phyloP scores from a whole-genome alignment of 2,329 filamentous ascomycete species.

The Alternaria rosae region DNA sequence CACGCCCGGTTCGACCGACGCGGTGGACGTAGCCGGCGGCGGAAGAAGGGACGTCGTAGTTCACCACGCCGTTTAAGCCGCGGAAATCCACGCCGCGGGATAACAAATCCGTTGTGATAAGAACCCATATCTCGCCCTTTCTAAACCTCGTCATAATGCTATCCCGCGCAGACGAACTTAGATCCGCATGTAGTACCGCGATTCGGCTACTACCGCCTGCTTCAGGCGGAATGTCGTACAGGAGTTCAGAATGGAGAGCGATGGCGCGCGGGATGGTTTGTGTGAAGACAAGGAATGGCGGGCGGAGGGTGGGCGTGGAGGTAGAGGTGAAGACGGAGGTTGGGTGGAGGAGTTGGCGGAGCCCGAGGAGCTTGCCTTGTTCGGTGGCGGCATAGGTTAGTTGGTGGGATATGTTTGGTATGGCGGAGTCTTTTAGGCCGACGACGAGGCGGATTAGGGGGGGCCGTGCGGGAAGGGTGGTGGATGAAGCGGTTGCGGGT shows the following conservation, averaged over 20 bases:
- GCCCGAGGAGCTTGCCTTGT: conserved; percentile 87
- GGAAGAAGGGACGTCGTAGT: conserved; percentile 95
- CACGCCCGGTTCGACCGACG: conserved; percentile 87
- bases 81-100: conserved; percentile 93
- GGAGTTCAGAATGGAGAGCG: conserved; percentile 86
- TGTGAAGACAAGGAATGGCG: conserved; percentile 93
- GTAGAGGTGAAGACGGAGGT: conserved; percentile 60
- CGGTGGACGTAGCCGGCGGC: conserved; percentile 92
- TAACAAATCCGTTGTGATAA: conserved; percentile 94
- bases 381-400: conserved; percentile 92
- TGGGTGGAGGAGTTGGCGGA: conserved; percentile 88
- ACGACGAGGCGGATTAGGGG: conserved; percentile 85
- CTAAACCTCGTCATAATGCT: conserved; percentile 89
- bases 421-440: conserved; percentile 93
- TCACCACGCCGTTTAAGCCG: conserved; percentile 94
- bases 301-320: conserved; percentile 66
- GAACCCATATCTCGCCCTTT: conserved; percentile 90
- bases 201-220: conserved; percentile 86
- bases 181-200: conserved; percentile 86
- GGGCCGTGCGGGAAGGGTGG: conserved; percentile 32
- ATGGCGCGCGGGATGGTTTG: conserved; percentile 92
- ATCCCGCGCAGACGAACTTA: conserved; percentile 77
- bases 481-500: too few species aligned
- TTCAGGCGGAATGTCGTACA: conserved; percentile 90
- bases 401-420: conserved; percentile 89